Evolutionary conservation across 164 flowering plant species (phyloP), one percentile per base, ranked within the genome.

Genomic region (Echeveria elegans): DNA sequence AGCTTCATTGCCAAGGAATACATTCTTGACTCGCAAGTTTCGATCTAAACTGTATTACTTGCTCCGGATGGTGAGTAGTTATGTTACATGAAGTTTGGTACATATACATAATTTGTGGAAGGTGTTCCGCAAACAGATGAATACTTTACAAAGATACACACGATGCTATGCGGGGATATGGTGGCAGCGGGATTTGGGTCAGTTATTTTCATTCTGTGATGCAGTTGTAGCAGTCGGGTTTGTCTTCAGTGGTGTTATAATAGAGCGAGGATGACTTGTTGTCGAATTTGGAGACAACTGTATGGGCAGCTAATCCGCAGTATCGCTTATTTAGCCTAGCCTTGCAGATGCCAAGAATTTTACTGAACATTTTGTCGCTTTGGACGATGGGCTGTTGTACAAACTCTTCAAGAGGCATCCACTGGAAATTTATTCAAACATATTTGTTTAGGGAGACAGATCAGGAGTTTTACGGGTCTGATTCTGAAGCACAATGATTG

Each of bases 391-490:
- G 89, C 56, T 90, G 98, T 75, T 79, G 82, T 14, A 83, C 79
- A 73, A 90, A 88, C 64, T 92, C 94, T 59, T 23, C 77, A 1
- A 92, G 73, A 18, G 96, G 90, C 97, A 90, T 90, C 98, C 98
- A 92, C 98, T 90, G 83, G 64, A 62, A 37, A 38, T 71, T 16
- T 67, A 7, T 0, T 26, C 26, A 37, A 19, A 5, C 18, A 11
- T 2, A 37, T 16, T 21, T 7, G 26, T 29, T 34, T 15, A 36
- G 66, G 21, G 29, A 36, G 53, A 36, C 16, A 62, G 14, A 50
- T 29, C 15, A 5, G 7, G 18, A n/a, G 47, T 24, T 45, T 19
- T 26, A 38, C 9, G 16, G 2, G 31, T 65, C 16, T 65, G n/a
- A 16, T 24, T 43, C 18, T 19, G 21, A 7, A 9, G 21, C 4